Conservation (phyloP, 805 yeast genomes). For the Kuraishia capsulata region DNA sequence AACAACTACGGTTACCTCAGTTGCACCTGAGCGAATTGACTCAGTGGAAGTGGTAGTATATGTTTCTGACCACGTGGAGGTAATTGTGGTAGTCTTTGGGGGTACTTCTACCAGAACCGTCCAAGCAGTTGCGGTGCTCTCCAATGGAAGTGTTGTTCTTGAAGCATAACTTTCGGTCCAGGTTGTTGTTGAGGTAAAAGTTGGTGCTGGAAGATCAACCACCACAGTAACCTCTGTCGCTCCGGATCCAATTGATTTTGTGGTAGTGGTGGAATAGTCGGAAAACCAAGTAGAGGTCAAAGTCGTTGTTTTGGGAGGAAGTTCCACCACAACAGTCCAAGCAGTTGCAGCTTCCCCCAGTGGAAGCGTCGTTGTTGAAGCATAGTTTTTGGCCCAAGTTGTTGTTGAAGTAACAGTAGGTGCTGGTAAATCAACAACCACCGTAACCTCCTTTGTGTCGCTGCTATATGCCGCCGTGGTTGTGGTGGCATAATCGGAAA, state of each 20-base stretch:
- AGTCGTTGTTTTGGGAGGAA: not conserved
- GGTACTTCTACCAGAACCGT: conserved; percentile 2
- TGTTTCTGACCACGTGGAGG: not conserved
- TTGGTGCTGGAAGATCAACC: not conserved
- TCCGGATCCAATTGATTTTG: not conserved
- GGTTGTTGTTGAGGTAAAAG: not conserved
- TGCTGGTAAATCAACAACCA: not conserved
- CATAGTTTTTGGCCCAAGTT: not conserved
- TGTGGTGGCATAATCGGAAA: not conserved
- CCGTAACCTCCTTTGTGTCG: not conserved
- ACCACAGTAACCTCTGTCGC: conserved; percentile 1
- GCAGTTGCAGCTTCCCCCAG: not conserved
- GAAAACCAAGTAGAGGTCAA: not conserved
- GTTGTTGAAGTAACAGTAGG: not conserved
- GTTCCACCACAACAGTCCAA: conserved; percentile 1
- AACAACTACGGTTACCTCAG: conserved; percentile 1
- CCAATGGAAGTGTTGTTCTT: conserved; percentile 1
- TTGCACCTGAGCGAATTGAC: not conserved
- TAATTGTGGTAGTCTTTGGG: not conserved
- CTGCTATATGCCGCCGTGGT: not conserved
- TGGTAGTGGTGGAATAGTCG: not conserved
- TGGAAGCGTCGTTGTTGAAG: conserved; percentile 1
- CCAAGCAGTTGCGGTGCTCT: not conserved
- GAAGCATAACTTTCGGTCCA: not conserved
- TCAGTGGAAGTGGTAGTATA: not conserved